phyloP scores from a whole-genome alignment of 768 basidiomycete genomes.

The Phlegmacium glaucopus region DNA sequence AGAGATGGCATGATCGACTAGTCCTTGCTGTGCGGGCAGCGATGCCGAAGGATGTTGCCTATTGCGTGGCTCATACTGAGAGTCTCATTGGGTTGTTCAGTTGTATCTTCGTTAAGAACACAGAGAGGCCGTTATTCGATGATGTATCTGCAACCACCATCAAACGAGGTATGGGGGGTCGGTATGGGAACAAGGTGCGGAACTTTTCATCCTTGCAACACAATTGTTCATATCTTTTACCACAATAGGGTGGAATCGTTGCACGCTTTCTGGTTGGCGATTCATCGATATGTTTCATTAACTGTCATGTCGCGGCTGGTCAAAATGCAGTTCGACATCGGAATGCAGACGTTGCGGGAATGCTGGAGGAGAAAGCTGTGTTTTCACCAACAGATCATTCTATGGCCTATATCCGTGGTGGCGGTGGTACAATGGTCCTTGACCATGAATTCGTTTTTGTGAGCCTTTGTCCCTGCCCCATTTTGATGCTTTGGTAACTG shows the following conservation, averaged over 20 bases:
- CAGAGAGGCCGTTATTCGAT: constrained; percentile 56
- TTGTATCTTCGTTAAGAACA: constrained; percentile 69
- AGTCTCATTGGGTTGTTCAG: constrained; percentile 88
- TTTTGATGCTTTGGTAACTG: neutral
- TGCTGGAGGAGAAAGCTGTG: constrained; percentile 78
- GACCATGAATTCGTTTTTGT: constrained; percentile 96
- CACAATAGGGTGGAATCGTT: constrained; percentile 93
- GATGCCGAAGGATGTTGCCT: constrained; percentile 72
- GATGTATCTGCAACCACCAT: constrained; percentile 76
- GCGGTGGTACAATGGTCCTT: constrained; percentile 87
- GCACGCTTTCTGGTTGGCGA: constrained; percentile 88
- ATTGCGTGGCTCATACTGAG: constrained; percentile 79
- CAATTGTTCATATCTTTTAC: too few species aligned
- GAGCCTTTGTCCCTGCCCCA: constrained; percentile 22
- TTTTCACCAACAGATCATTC: constrained; percentile 57
- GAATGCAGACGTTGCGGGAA: constrained; percentile 83
- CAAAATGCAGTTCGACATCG: constrained; percentile 79
- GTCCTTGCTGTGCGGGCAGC: constrained; percentile 65
- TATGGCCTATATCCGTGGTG: constrained; percentile 80
- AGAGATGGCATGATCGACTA: constrained; percentile 84
- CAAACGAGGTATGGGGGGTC: constrained; percentile 89
- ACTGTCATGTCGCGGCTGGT: constrained; percentile 96
- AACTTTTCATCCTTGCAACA: neutral
- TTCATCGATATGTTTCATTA: constrained; percentile 91
- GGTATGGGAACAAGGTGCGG: constrained; percentile 92